Conservation (phyloP, 371 early-diverging fungal species). For the Rhizopus sp. region DNA sequence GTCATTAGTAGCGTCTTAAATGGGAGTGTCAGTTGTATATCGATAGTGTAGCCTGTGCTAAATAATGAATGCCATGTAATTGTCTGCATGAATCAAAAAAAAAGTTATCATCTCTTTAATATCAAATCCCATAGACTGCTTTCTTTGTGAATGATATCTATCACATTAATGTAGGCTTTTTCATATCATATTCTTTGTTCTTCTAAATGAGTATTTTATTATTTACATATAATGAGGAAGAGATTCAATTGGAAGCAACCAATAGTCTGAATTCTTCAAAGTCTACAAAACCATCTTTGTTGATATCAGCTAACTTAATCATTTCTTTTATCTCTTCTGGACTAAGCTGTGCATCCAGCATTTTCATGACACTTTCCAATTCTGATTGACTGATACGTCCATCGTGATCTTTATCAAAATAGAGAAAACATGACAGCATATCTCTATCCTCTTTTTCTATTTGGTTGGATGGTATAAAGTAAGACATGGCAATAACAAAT, state of each 20-base stretch:
- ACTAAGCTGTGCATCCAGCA: constrained; percentile 67
- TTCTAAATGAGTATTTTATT: too few species aligned
- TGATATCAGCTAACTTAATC: constrained; percentile 80
- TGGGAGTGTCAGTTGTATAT: too few species aligned
- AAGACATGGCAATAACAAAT: constrained; percentile 67
- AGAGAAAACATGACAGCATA: constrained; percentile 64
- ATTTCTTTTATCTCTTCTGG: constrained; percentile 79
- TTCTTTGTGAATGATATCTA: too few species aligned
- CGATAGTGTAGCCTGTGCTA: too few species aligned
- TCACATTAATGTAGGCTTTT: too few species aligned
- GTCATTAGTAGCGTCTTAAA: too few species aligned
- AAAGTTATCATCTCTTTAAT: too few species aligned
- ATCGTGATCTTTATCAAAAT: constrained; percentile 76
- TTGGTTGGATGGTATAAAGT: constrained; percentile 18
- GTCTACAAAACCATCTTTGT: constrained; percentile 69
- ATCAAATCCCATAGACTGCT: too few species aligned
- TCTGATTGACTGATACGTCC: constrained; percentile 73
- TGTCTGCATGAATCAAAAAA: too few species aligned
- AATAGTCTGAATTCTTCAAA: constrained; percentile 64
- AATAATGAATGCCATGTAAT: too few species aligned
- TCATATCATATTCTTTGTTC: too few species aligned
- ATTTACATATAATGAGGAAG: too few species aligned
- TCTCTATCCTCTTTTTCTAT: constrained; percentile 43
- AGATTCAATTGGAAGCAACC: constrained; percentile 31
- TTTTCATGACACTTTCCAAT: constrained; percentile 66